phyloP scores from a whole-genome alignment of 2,329 filamentous ascomycete genomes.

The Zymoseptoria crescenta region DNA sequence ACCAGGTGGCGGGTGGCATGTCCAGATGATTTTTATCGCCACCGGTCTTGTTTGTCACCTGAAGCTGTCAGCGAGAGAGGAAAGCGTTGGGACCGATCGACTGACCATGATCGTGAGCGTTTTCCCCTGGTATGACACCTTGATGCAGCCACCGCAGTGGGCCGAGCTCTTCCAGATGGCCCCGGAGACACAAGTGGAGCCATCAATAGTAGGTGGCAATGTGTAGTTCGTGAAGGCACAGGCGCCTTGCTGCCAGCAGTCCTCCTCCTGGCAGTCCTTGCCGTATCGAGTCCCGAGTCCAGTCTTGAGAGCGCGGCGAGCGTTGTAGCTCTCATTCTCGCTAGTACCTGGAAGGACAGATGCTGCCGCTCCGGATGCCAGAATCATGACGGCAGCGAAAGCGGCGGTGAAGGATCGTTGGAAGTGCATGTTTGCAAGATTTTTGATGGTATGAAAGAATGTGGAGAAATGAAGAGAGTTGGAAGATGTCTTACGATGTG shows the following conservation, averaged over 20 bases:
- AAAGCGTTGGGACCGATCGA: neutral
- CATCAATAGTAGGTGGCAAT: neutral
- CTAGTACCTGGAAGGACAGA: neutral
- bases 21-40: neutral
- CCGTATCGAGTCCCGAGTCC: neutral
- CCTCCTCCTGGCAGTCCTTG: neutral
- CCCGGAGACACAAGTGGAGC: neutral
- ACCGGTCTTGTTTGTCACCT: neutral
- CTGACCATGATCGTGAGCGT: neutral
- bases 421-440: neutral
- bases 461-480: neutral
- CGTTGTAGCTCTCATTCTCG: neutral
- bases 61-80: neutral
- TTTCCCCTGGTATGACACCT: neutral
- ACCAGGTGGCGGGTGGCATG: neutral
- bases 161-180: neutral
- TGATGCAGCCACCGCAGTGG: neutral
- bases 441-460: neutral
- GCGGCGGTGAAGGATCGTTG: neutral
- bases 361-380: neutral
- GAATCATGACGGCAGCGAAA: neutral
- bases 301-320: neutral
- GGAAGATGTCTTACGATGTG: neutral
- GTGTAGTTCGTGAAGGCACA: neutral
- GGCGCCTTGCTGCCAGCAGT: neutral